Evolutionary conservation across 352 stramenopile genomes (phyloP).

Genomic region (Phytophthora aleatoria): DNA sequence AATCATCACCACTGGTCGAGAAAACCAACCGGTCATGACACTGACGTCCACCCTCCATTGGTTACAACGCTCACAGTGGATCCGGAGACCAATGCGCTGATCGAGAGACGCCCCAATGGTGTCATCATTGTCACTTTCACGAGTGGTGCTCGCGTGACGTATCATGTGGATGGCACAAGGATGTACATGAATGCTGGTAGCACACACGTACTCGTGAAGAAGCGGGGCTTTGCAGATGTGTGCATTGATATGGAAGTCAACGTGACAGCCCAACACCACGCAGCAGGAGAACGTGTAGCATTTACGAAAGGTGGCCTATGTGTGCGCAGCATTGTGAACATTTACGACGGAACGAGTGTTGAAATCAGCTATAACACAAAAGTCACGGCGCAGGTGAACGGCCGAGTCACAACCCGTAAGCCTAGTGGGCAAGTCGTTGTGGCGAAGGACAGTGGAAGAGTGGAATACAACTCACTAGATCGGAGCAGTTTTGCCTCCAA

Average conservation of each 20-base stretch:
- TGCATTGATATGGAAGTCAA: constrained; percentile 78
- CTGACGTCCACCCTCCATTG: constrained; percentile 6
- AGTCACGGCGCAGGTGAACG: constrained; percentile 77
- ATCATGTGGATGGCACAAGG: constrained; percentile 70
- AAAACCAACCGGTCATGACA: constrained; percentile 2
- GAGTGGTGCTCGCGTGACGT: constrained; percentile 57
- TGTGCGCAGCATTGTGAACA: constrained; percentile 51
- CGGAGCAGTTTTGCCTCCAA: constrained; percentile 6
- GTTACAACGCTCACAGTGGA: constrained; percentile 52
- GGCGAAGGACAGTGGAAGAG: constrained; percentile 71
- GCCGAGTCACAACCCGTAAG: constrained; percentile 56
- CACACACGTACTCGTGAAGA: constrained; percentile 63
- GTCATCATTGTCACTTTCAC: constrained; percentile 70
- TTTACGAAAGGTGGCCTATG: constrained; percentile 77
- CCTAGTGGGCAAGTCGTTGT: constrained; percentile 51
- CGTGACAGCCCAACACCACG: constrained; percentile 57
- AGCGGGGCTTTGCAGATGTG: constrained; percentile 60
- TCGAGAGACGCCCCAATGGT: constrained; percentile 52
- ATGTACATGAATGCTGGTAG: constrained; percentile 55
- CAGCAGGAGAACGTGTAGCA: constrained; percentile 57
- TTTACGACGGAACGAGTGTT: constrained; percentile 62
- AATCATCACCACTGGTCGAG: constrained; percentile 2
- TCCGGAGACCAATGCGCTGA: constrained; percentile 68
- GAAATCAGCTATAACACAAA: constrained; percentile 80
- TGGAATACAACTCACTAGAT: constrained; percentile 51